Percentiles rank a stretch among this genome's conserved stretches.
Evolutionary conservation across 352 stramenopile species (phyloP).

Genomic region (Globisporangium carolinianum): DNA sequence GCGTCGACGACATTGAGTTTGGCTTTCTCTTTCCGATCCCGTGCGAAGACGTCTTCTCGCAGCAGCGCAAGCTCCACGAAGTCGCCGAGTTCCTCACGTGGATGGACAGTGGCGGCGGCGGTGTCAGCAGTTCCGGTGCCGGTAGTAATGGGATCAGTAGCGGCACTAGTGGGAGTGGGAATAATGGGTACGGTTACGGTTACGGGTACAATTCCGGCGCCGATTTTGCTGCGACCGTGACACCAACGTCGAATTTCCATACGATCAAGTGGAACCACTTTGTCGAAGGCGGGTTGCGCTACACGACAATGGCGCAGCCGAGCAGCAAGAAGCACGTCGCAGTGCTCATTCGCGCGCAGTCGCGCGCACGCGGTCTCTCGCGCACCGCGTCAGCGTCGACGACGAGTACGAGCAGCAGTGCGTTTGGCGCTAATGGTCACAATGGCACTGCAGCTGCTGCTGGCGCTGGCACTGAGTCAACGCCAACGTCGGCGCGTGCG

Average conservation of each 20-base stretch:
- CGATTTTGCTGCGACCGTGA: conserved; percentile 38
- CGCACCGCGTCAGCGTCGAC: conserved; percentile 15
- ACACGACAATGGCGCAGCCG: conserved; percentile 44
- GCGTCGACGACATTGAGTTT: conserved; percentile 60
- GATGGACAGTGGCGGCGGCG: conserved; percentile 18
- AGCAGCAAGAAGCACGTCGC: conserved; percentile 59
- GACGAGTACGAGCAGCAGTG: neutral
- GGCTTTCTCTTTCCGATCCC: conserved; percentile 73
- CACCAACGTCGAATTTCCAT: conserved; percentile 69
- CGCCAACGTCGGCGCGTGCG: neutral
- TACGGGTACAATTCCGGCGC: neutral
- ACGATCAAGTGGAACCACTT: conserved; percentile 66
- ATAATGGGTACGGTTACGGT: neutral
- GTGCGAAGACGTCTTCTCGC: conserved; percentile 73
- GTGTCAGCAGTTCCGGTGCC: neutral
- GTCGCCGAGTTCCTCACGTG: conserved; percentile 70
- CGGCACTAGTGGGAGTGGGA: conserved; percentile 6
- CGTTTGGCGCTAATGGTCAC: conserved; percentile 1
- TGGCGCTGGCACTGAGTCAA: neutral
- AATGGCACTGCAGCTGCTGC: neutral
- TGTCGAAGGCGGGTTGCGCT: conserved; percentile 54
- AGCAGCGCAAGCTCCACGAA: conserved; percentile 74
- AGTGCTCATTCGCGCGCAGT: conserved; percentile 35
- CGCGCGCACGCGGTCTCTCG: conserved; percentile 19
- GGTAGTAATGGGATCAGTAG: conserved; percentile 1